phyloP scores from a whole-genome alignment of 352 stramenopile genomes.

The Lagenidium sp. region DNA sequence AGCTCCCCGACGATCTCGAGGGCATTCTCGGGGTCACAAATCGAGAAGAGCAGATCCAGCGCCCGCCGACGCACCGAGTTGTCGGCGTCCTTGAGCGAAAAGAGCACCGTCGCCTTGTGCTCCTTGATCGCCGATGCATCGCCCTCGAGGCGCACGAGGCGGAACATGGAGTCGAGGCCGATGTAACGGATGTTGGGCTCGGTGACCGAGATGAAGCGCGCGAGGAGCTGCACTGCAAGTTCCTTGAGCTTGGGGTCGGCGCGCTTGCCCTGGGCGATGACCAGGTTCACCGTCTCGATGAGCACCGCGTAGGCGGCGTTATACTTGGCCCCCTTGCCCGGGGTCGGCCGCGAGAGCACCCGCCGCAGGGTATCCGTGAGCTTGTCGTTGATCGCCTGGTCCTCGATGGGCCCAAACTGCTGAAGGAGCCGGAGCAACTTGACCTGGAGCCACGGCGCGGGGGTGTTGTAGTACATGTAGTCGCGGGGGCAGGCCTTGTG shows the following conservation, averaged over 20 bases:
- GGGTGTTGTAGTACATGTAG: slow-evolving; percentile 98
- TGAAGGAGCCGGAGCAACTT: slow-evolving; percentile 91
- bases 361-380: slow-evolving; percentile 89
- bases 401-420: slow-evolving; percentile 78
- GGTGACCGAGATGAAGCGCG: slow-evolving; percentile 96
- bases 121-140: slow-evolving; percentile 86
- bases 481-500: slow-evolving; percentile 90
- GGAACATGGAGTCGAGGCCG: slow-evolving; percentile 94
- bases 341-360: slow-evolving; percentile 88
- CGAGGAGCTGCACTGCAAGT: slow-evolving; percentile 90
- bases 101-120: slow-evolving; percentile 93
- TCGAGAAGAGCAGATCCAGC: slow-evolving; percentile 97
- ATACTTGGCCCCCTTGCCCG: slow-evolving; percentile 84
- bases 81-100: slow-evolving; percentile 96
- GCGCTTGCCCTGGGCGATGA: slow-evolving; percentile 90
- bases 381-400: slow-evolving; percentile 36
- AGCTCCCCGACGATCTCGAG: slow-evolving; percentile 95
- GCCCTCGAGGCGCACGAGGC: slow-evolving; percentile 87
- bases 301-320: slow-evolving; percentile 96
- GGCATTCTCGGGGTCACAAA: slow-evolving; percentile 95
- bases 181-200: slow-evolving; percentile 98
- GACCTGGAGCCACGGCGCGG: slow-evolving; percentile 95
- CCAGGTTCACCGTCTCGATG: slow-evolving; percentile 97
- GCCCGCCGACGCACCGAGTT: slow-evolving; percentile 93
- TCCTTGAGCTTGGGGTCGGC: slow-evolving; percentile 84